phyloP scores from a whole-genome alignment of 371 early-diverging fungal species.

The Neoconidiobolus thromboides region DNA sequence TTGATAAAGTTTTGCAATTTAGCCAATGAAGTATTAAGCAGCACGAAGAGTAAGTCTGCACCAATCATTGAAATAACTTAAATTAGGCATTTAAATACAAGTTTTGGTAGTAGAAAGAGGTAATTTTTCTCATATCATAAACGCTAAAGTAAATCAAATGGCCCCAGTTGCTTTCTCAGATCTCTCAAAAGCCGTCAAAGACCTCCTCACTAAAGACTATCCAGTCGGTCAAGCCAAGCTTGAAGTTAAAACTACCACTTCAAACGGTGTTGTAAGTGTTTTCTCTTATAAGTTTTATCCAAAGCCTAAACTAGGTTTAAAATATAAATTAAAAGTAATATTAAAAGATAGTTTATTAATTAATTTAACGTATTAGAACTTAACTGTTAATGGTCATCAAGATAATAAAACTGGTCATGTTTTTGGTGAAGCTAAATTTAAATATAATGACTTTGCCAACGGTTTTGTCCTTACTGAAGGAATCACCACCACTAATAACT shows the following conservation, averaged over 20 bases:
- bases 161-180: slow-evolving; percentile 64
- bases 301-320: background rate
- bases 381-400: slow-evolving; percentile 85
- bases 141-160: slow-evolving; percentile 18
- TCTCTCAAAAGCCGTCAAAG: slow-evolving; percentile 86
- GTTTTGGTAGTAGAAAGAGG: too few species aligned
- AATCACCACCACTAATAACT: slow-evolving; percentile 86
- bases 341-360: background rate
- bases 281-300: background rate
- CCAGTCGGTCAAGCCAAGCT: slow-evolving; percentile 87
- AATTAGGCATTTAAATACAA: too few species aligned
- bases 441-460: slow-evolving; percentile 79
- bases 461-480: slow-evolving; percentile 86
- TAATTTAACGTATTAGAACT: slow-evolving; percentile 33
- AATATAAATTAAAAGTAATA: background rate
- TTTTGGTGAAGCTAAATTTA: slow-evolving; percentile 87
- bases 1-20: too few species aligned
- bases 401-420: slow-evolving; percentile 88
- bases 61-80: too few species aligned
- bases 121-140: slow-evolving; percentile 9
- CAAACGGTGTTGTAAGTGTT: slow-evolving; percentile 78
- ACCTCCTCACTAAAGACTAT: slow-evolving; percentile 90
- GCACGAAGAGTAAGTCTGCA: too few species aligned
- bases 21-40: too few species aligned
- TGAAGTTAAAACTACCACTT: slow-evolving; percentile 87